Evolutionary conservation across 2,329 filamentous ascomycete species (phyloP).

Genomic region (Coniochaeta prunicola): DNA sequence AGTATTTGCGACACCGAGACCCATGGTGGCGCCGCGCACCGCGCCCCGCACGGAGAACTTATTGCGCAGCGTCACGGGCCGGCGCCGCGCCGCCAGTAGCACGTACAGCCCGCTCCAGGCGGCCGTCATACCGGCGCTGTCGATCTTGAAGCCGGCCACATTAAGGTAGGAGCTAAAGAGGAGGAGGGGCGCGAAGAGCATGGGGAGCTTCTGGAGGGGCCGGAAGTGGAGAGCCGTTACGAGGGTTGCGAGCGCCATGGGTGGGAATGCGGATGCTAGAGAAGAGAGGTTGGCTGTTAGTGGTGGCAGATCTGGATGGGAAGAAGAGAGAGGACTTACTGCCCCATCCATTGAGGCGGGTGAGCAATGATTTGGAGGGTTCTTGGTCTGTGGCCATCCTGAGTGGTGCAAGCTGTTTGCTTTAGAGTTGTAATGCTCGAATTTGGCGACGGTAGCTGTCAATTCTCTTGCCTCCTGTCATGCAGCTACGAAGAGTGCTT

Average conservation of each 20-base stretch:
- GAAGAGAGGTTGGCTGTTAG: neutral
- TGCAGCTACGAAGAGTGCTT: neutral
- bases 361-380: conserved; percentile 7
- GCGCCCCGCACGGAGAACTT: conserved; percentile 39
- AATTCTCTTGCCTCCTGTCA: too few relatives aligned
- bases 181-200: conserved; percentile 43
- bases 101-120: conserved; percentile 52
- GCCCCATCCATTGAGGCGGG: conserved; percentile 16
- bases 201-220: conserved; percentile 42
- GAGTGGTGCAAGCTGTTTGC: neutral
- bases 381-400: neutral
- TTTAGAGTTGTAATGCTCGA: neutral
- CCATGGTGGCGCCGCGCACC: conserved; percentile 44
- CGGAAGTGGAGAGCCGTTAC: conserved; percentile 49
- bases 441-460: neutral
- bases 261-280: conserved; percentile 45
- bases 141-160: conserved; percentile 50
- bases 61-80: conserved; percentile 20
- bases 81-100: conserved; percentile 43
- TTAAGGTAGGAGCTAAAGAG: conserved; percentile 53
- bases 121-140: conserved; percentile 47
- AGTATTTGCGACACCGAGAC: conserved; percentile 39
- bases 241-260: conserved; percentile 48
- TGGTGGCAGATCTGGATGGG: neutral
- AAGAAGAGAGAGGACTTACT: conserved; percentile 10